A percentile compares a stretch with the other conserved stretches of the same genome.
phyloP scores from a whole-genome alignment of 208 protist genomes.

The Blechomonas ayalai region DNA sequence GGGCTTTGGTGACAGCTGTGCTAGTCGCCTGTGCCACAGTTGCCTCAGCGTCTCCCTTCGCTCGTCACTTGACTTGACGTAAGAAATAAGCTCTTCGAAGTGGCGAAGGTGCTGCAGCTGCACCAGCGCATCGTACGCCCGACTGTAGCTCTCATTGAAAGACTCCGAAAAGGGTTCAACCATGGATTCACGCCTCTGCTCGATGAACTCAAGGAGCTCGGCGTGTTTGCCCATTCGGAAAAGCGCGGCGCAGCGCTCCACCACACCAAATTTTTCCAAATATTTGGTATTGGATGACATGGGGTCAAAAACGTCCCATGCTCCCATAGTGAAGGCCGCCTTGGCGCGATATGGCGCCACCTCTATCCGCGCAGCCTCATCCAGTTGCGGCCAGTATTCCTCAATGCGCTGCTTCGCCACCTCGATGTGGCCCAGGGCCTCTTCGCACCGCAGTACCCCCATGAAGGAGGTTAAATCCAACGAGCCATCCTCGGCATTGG shows the following conservation, averaged over 20 bases:
- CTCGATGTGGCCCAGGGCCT: slow-evolving; percentile 64
- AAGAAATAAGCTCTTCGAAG: slow-evolving; percentile 98
- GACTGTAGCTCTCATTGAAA: slow-evolving; percentile 82
- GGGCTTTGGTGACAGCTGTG: slow-evolving; percentile 82
- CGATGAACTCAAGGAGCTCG: slow-evolving; percentile 49
- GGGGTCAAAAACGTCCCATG: slow-evolving; percentile 74
- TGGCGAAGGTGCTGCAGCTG: slow-evolving; percentile 96
- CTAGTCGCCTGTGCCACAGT: slow-evolving; percentile 88
- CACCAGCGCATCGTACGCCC: slow-evolving; percentile 93
- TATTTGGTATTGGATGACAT: slow-evolving; percentile 30
- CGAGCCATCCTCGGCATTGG: slow-evolving; percentile 18
- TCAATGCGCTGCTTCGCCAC: slow-evolving; percentile 50
- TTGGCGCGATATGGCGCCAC: slow-evolving; percentile 75
- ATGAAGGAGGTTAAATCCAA: slow-evolving; percentile 55
- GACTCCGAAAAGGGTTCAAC: slow-evolving; percentile 73
- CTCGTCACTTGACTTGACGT: slow-evolving; percentile 70
- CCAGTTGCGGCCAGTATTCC: slow-evolving; percentile 52
- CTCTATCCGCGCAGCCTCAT: slow-evolving; percentile 28
- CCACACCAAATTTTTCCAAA: slow-evolving; percentile 40
- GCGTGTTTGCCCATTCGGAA: slow-evolving; percentile 52
- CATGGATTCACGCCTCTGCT: slow-evolving; percentile 48
- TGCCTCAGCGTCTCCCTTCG: slow-evolving; percentile 50
- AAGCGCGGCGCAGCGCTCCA: slow-evolving; percentile 71
- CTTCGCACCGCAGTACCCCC: slow-evolving; percentile 70
- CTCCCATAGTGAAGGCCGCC: slow-evolving; percentile 67